Percentiles rank a stretch among this genome's conserved stretches.
phyloP scores from a whole-genome alignment of 345 rosid species.

The Brassica rapa region DNA sequence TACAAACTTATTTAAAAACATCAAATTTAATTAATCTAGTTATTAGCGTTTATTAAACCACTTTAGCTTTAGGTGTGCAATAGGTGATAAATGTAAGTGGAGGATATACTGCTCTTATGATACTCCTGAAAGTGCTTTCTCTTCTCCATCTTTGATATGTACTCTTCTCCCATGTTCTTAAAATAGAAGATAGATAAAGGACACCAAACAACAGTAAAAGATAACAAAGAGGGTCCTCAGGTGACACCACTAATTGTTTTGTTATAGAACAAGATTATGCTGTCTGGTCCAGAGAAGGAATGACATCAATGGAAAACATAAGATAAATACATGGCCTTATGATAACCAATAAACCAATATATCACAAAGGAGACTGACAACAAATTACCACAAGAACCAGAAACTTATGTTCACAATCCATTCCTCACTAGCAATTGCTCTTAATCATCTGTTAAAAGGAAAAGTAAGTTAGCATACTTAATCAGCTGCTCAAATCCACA shows the following conservation, averaged over 20 bases:
- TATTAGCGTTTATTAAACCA: too few relatives aligned
- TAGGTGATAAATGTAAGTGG: too few relatives aligned
- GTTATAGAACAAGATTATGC: not conserved
- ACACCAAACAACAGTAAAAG: too few relatives aligned
- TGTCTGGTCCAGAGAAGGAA: slow-evolving; percentile 14
- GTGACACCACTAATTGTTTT: too few relatives aligned
- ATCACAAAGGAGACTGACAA: slow-evolving; percentile 33
- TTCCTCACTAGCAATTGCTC: slow-evolving; percentile 50
- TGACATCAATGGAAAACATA: slow-evolving; percentile 9
- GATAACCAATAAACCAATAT: slow-evolving; percentile 4
- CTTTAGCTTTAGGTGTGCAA: too few relatives aligned
- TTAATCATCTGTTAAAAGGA: slow-evolving; percentile 59
- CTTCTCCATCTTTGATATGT: too few relatives aligned
- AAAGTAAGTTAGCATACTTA: slow-evolving; percentile 46
- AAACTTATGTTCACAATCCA: slow-evolving; percentile 44
- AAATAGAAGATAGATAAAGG: too few relatives aligned
- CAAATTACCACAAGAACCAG: slow-evolving; percentile 42
- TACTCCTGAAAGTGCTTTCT: too few relatives aligned
- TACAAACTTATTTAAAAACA: not conserved
- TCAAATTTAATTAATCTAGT: not conserved
- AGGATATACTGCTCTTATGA: too few relatives aligned
- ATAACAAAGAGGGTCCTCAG: too few relatives aligned
- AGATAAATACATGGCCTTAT: slow-evolving; percentile 7
- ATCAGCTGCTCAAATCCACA: not conserved
- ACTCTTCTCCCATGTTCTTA: too few relatives aligned